These are phyloP conservation scores for Hapsidospora chrysogenum DNA, from an alignment of 495 filamentous ascomycete species.

Conservation along the genomic window DNA sequence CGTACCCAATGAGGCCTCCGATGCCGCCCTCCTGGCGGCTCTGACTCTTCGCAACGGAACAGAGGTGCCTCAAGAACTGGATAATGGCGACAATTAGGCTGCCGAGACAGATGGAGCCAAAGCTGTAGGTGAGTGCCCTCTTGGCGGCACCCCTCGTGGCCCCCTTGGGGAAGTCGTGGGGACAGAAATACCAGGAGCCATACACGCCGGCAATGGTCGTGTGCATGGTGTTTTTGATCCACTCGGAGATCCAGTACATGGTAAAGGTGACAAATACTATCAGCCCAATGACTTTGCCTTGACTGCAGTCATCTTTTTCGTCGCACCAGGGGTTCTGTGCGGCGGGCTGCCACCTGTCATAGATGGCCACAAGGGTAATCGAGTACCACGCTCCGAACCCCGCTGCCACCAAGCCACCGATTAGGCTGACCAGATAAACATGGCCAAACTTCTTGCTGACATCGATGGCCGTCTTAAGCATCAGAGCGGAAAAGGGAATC, in stretches of 20 bases:
- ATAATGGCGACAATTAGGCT: slow-evolving; percentile 78
- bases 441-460: slow-evolving; percentile 69
- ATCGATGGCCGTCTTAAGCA: slow-evolving; percentile 79
- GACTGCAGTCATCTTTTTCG: slow-evolving; percentile 49
- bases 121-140: slow-evolving; percentile 72
- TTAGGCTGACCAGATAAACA: slow-evolving; percentile 66
- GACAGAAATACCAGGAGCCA: slow-evolving; percentile 82
- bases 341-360: slow-evolving; percentile 62
- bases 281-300: slow-evolving; percentile 63
- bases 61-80: slow-evolving; percentile 62
- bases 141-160: slow-evolving; percentile 65
- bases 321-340: slow-evolving; percentile 49
- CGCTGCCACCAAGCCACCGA: slow-evolving; percentile 59
- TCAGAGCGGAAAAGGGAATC: slow-evolving; percentile 78
- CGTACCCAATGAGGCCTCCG: slow-evolving; percentile 32
- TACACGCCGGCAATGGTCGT: slow-evolving; percentile 77
- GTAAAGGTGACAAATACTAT: slow-evolving; percentile 80
- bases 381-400: slow-evolving; percentile 53
- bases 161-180: slow-evolving; percentile 50
- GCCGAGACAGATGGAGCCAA: slow-evolving; percentile 77
- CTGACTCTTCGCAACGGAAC: slow-evolving; percentile 50
- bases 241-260: slow-evolving; percentile 82
- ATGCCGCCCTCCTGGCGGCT: slow-evolving; percentile 52
- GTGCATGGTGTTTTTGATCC: slow-evolving; percentile 84
- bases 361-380: slow-evolving; percentile 46